Base-by-base conservation (phyloP, 2,329 filamentous ascomycete genomes). In the Leptographium radiaticola region DNA sequence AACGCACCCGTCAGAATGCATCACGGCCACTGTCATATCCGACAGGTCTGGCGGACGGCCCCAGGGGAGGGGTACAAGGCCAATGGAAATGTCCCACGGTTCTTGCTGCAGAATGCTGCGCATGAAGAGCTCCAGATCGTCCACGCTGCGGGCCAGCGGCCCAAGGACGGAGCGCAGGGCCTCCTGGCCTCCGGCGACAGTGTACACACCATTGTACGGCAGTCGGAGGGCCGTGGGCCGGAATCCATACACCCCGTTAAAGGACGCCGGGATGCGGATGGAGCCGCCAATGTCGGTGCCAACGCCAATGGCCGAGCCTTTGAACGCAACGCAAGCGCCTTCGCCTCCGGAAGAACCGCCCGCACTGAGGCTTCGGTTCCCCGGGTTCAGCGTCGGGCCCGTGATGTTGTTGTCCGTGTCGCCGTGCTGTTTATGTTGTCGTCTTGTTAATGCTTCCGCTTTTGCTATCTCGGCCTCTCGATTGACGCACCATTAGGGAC, bases 71-170 rank as follows among this genome's bases (percentile, higher is more conserved):
- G 85, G 80, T 8, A 80, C 67, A 0, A 83, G 80, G 0, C 81
- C 67, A 0, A 84, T 83, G 62, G 87, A 84, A 72, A 71, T 57
- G 77, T 67, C 1, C 84, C 84, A 88, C 0, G 84, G 84, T 49
- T 79, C 61, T 30, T 73, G 73, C 15, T 68, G 70, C 1, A 88
- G 67, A 2, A 86, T 62, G 0, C 74, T 68, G 59, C 79, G 75
- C 2, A 80, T 71, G 2, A 52, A 53, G 2, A 87, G 65, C 36
- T 72, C 73, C 13, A 86, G 60, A 0, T 75, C 76, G 1, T 72
- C 70, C 1, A 76, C 66, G 2, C 76, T 80, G 1, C 75, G 77
- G 0, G 76, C 76, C 16, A 88, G 63, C 0, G 83, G 80, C 0
- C 84, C 84, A 6, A 86, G 73, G 0, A 85, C 79, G 0, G 79